Evolutionary conservation across 257 asterid species (phyloP).

Genomic region (Striga asiatica): DNA sequence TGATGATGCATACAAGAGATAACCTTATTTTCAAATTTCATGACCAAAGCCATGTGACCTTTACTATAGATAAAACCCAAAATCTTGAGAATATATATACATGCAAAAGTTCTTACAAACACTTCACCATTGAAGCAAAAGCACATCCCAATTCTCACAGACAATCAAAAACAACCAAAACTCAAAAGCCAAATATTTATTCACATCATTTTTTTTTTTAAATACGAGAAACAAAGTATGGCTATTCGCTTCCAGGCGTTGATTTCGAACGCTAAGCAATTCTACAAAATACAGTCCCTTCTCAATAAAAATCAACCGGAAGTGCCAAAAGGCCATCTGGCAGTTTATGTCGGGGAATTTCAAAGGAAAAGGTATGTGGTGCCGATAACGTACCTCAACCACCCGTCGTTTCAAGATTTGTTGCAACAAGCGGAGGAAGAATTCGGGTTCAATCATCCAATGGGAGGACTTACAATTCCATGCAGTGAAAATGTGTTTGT

Average conservation of each 20-base stretch:
- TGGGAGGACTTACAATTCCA: no score
- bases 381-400: constrained; percentile 39
- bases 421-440: no score
- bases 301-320: constrained; percentile 18
- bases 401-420: constrained; percentile 38
- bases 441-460: no score
- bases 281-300: constrained; percentile 32
- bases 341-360: constrained; percentile 28
- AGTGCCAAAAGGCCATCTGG: constrained; percentile 40
- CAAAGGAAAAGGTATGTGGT: constrained; percentile 33
- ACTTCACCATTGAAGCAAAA: constrained; percentile 6
- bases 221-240: constrained; percentile 19
- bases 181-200: no score
- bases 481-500: no score
- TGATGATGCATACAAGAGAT: constrained; percentile 16
- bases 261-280: constrained; percentile 29
- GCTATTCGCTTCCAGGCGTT: constrained; percentile 29
- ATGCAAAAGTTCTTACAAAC: background rate
- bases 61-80: constrained; percentile 10
- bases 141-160: no score
- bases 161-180: no score
- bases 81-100: constrained; percentile 1
- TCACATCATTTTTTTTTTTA: no score
- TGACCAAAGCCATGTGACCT: constrained; percentile 28
- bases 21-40: constrained; percentile 9